A percentile compares a stretch with the other conserved stretches of the same genome.
Conservation (phyloP, 2,329 filamentous ascomycete genomes). For the Fusarium protoensiforme region DNA sequence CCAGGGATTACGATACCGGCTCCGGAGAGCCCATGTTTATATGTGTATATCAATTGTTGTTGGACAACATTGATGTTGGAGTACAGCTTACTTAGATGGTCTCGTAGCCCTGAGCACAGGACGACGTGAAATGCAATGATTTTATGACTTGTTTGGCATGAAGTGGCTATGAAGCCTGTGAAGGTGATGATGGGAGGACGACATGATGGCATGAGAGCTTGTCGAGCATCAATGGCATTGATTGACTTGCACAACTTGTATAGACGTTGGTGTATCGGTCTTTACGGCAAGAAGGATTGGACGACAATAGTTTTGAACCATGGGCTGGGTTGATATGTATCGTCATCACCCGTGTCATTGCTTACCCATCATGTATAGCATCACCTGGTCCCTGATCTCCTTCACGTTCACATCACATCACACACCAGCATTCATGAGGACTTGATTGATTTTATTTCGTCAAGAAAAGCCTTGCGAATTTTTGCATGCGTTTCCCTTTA, state of each 20-base stretch:
- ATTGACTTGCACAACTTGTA: background rate
- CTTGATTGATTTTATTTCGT: slow-evolving; percentile 52
- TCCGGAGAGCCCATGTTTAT: background rate
- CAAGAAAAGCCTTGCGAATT: slow-evolving; percentile 51
- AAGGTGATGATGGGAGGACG: background rate
- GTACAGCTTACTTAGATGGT: background rate
- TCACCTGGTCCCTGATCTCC: background rate
- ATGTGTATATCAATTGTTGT: background rate
- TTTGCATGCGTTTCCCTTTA: slow-evolving; percentile 52
- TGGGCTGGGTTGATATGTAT: background rate
- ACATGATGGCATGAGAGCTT: background rate
- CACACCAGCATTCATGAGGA: slow-evolving; percentile 34
- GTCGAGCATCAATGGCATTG: background rate
- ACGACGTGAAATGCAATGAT: background rate
- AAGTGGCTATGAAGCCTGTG: background rate
- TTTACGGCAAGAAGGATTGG: background rate
- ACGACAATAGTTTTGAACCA: background rate
- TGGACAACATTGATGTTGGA: background rate
- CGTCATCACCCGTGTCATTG: background rate
- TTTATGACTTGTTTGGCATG: background rate
- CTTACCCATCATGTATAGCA: background rate
- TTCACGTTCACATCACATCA: background rate
- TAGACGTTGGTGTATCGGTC: background rate
- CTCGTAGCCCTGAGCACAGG: background rate
- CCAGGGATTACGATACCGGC: background rate